Evolutionary conservation across 2,329 filamentous ascomycete species (phyloP).

Genomic region (Fusarium palustre): DNA sequence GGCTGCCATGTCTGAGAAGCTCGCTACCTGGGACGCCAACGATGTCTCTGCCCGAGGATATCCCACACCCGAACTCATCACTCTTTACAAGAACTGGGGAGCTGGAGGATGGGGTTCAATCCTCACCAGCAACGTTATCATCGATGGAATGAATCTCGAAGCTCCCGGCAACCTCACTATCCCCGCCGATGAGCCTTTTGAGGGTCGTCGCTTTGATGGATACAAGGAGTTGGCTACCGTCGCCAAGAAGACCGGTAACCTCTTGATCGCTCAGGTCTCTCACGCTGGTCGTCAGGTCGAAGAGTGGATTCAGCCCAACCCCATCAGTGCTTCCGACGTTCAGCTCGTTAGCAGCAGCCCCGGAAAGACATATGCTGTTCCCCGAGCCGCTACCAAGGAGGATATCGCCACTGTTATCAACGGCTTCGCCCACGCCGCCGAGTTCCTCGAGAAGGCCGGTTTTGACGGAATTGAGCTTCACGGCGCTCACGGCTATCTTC

Average conservation of each 20-base stretch:
- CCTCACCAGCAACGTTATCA: slow-evolving; percentile 29
- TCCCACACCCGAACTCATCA: slow-evolving; percentile 28
- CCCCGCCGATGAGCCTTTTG: slow-evolving; percentile 13
- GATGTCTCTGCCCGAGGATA: slow-evolving; percentile 32
- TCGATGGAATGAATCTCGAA: slow-evolving; percentile 29
- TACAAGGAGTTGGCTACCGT: slow-evolving; percentile 29
- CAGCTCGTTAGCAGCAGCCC: slow-evolving; percentile 65
- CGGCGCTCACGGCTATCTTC: slow-evolving; percentile 56
- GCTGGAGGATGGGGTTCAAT: slow-evolving; percentile 32
- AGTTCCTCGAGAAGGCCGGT: slow-evolving; percentile 53
- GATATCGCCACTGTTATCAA: slow-evolving; percentile 27
- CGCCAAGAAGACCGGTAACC: slow-evolving; percentile 19
- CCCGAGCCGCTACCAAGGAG: slow-evolving; percentile 27
- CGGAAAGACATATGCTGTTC: slow-evolving; percentile 53
- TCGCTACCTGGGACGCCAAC: slow-evolving; percentile 30
- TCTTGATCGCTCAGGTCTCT: slow-evolving; percentile 29
- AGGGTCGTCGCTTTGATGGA: slow-evolving; percentile 28
- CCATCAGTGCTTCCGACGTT: slow-evolving; percentile 66
- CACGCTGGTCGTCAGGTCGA: slow-evolving; percentile 36
- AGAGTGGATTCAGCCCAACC: slow-evolving; percentile 32
- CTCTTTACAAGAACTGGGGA: slow-evolving; percentile 31
- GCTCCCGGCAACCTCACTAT: slow-evolving; percentile 23
- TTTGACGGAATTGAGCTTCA: slow-evolving; percentile 36
- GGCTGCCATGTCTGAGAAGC: slow-evolving; percentile 34
- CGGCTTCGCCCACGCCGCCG: slow-evolving; percentile 53